A percentile compares a stretch with the other conserved stretches of the same genome.
These are phyloP conservation scores for Hypoxylon trugodes DNA, from an alignment of 495 filamentous ascomycete species.

Conservation along the genomic window DNA sequence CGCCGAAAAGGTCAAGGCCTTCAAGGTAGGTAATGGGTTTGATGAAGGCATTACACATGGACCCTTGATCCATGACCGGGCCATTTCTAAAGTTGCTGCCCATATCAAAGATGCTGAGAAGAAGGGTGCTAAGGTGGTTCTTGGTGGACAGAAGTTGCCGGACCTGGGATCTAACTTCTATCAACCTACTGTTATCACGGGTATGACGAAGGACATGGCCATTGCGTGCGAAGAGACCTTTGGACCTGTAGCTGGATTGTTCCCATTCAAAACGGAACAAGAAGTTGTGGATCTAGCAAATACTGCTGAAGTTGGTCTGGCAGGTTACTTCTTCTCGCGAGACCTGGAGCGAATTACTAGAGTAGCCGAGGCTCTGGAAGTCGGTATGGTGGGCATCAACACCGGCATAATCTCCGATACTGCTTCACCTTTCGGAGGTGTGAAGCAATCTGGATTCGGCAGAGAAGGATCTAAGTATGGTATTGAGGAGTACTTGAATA, in stretches of 20 bases:
- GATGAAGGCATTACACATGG: constrained; percentile 77
- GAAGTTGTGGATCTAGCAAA: constrained; percentile 86
- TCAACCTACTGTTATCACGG: constrained; percentile 80
- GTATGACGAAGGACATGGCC: constrained; percentile 83
- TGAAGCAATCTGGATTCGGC: constrained; percentile 93
- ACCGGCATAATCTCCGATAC: constrained; percentile 84
- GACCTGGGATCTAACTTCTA: constrained; percentile 79
- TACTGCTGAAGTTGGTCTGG: constrained; percentile 77
- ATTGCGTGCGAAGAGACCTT: constrained; percentile 86
- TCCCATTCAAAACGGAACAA: constrained; percentile 81
- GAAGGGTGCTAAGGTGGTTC: constrained; percentile 75
- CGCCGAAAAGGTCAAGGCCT: constrained; percentile 75
- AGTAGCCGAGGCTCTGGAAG: constrained; percentile 84
- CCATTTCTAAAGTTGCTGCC: constrained; percentile 75
- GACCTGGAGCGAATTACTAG: constrained; percentile 76
- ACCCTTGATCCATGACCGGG: constrained; percentile 80
- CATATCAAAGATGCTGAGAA: constrained; percentile 80
- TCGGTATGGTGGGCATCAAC: constrained; percentile 91
- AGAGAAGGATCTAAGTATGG: constrained; percentile 92
- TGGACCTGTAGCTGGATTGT: constrained; percentile 85
- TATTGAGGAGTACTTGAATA: constrained; percentile 85
- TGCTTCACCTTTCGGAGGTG: constrained; percentile 87
- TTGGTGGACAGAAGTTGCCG: constrained; percentile 73
- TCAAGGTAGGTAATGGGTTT: constrained; percentile 82
- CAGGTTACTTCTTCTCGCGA: constrained; percentile 86